These are phyloP conservation scores for Candida morakotiae DNA, from an alignment of 805 yeast species.

Conservation along the genomic window DNA sequence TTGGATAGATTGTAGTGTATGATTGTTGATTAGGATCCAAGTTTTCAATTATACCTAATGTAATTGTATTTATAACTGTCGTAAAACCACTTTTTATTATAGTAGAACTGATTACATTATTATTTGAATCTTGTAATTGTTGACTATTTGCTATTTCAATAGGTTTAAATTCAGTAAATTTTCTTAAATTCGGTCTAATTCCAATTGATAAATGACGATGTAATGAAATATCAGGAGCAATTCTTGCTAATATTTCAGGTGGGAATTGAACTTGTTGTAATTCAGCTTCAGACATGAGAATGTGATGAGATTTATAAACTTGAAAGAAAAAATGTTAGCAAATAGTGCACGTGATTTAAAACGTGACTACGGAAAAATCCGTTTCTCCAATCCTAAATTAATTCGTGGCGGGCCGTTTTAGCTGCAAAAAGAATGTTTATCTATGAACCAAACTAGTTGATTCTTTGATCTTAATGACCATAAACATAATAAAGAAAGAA, in stretches of 20 bases:
- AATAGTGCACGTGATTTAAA: not conserved
- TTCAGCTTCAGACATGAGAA: slow-evolving; percentile 7
- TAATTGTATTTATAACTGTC: slow-evolving; percentile 65
- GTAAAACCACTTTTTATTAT: slow-evolving; percentile 70
- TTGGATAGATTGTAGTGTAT: slow-evolving; percentile 54
- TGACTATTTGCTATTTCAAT: slow-evolving; percentile 39
- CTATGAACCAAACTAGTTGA: no score
- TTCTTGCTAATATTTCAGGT: slow-evolving; percentile 75
- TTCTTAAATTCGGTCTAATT: slow-evolving; percentile 70
- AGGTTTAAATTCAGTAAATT: slow-evolving; percentile 67
- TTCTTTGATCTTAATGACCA: no score
- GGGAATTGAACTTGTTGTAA: slow-evolving; percentile 53
- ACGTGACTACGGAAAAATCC: not conserved
- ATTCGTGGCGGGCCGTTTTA: not conserved
- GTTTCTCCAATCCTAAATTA: not conserved
- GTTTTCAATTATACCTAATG: slow-evolving; percentile 63
- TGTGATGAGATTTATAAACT: not conserved
- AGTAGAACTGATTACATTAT: slow-evolving; percentile 57
- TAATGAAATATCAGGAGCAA: slow-evolving; percentile 81
- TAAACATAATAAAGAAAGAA: no score
- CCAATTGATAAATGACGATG: slow-evolving; percentile 75
- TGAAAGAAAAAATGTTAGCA: not conserved
- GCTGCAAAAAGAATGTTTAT: not conserved
- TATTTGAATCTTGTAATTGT: slow-evolving; percentile 26
- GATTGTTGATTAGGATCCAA: slow-evolving; percentile 10